phyloP scores from a whole-genome alignment of 306 rosid genomes.

The Cucurbita maxima region DNA sequence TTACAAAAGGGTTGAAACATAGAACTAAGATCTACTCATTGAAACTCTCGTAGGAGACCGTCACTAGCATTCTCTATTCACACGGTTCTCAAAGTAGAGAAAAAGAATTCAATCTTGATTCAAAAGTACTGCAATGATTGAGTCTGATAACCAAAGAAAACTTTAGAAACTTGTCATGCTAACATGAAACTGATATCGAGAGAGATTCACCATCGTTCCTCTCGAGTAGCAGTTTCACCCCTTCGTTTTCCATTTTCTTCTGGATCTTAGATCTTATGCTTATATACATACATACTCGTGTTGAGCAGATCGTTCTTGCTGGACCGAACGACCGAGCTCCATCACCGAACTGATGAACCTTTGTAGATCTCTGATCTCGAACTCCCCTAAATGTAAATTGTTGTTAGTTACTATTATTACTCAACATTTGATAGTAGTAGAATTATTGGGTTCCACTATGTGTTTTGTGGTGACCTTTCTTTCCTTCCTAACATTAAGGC shows the following conservation, averaged over 20 bases:
- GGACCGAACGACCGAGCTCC: slow-evolving; percentile 75
- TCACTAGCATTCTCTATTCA: too few relatives aligned
- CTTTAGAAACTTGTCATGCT: too few relatives aligned
- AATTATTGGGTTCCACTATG: slow-evolving; percentile 10
- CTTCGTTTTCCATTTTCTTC: neutral
- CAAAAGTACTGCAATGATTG: too few relatives aligned
- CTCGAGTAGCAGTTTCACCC: neutral
- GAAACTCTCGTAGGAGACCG: too few relatives aligned
- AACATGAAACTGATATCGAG: neutral
- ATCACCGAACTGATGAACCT: slow-evolving; percentile 29
- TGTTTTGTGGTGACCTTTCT: neutral
- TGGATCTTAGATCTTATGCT: neutral
- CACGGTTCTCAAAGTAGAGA: too few relatives aligned
- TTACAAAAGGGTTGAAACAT: too few relatives aligned
- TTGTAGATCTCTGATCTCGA: neutral
- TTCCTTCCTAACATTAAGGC: slow-evolving; percentile 20
- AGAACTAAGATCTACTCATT: too few relatives aligned
- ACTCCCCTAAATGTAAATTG: slow-evolving; percentile 29
- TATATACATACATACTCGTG: slow-evolving; percentile 7
- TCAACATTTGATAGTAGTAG: neutral
- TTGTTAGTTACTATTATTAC: neutral
- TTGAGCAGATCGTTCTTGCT: slow-evolving; percentile 59
- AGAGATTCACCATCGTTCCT: neutral
- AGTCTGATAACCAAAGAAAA: too few relatives aligned
- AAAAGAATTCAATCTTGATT: too few relatives aligned